These are phyloP conservation scores for Metarhizium album DNA, from an alignment of 2,329 filamentous ascomycete genomes.

Conservation along the genomic window DNA sequence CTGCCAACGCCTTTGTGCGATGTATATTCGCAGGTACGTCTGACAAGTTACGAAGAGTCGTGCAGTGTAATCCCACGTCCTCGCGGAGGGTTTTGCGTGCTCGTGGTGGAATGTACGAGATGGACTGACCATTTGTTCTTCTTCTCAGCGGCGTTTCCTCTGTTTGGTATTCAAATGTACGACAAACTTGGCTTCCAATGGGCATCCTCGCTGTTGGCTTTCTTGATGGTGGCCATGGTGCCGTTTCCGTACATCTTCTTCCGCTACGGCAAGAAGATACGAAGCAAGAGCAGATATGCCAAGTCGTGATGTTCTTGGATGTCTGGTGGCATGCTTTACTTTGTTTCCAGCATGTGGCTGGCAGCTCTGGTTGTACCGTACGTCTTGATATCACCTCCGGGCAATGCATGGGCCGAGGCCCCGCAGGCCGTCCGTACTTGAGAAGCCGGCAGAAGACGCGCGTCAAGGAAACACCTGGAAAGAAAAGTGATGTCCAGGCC, in stretches of 20 bases:
- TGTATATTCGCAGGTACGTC: slow-evolving; percentile 59
- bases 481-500: background rate
- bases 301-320: slow-evolving; percentile 13
- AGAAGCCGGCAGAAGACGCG: background rate
- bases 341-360: background rate
- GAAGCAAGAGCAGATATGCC: slow-evolving; percentile 44
- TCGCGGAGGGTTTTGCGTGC: background rate
- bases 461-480: background rate
- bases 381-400: background rate
- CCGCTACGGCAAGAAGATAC: slow-evolving; percentile 46
- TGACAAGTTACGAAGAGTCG: slow-evolving; percentile 1
- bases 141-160: slow-evolving; percentile 54
- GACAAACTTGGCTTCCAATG: slow-evolving; percentile 57
- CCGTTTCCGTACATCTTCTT: slow-evolving; percentile 57
- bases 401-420: background rate
- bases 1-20: slow-evolving; percentile 72
- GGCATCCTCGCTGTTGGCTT: slow-evolving; percentile 52
- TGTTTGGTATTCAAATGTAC: slow-evolving; percentile 69
- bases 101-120: background rate
- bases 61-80: background rate
- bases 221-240: slow-evolving; percentile 50
- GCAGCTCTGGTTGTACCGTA: background rate
- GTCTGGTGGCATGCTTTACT: background rate
- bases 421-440: background rate
- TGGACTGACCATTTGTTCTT: slow-evolving; percentile 8